phyloP scores from a whole-genome alignment of 176 grass and related monocot species.

The Oryza nivara region DNA sequence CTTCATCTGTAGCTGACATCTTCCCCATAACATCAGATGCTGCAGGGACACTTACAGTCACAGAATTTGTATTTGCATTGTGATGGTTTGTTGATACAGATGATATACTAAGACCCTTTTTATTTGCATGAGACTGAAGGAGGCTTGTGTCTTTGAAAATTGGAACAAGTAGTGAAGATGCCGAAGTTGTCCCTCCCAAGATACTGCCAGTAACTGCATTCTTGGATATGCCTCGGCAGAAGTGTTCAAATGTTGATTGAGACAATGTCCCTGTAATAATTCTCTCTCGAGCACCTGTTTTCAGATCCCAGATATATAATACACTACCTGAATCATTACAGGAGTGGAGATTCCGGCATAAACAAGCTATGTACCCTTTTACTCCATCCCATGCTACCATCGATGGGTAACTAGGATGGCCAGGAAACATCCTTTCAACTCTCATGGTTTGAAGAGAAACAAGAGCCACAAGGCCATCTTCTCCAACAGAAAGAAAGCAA shows the following conservation, averaged over 20 bases:
- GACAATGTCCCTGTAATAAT: slow-evolving; percentile 77
- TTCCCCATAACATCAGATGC: slow-evolving; percentile 54
- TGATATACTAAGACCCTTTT: slow-evolving; percentile 34
- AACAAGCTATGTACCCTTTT: slow-evolving; percentile 96
- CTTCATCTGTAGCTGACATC: slow-evolving; percentile 46
- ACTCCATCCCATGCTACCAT: slow-evolving; percentile 92
- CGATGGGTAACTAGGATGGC: slow-evolving; percentile 72
- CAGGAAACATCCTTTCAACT: slow-evolving; percentile 95
- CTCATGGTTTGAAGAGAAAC: slow-evolving; percentile 82
- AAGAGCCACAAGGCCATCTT: slow-evolving; percentile 87
- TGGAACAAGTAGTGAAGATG: slow-evolving; percentile 76
- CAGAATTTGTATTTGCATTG: slow-evolving; percentile 37
- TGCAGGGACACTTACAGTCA: slow-evolving; percentile 36
- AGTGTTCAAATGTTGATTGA: slow-evolving; percentile 84
- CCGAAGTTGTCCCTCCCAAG: slow-evolving; percentile 92
- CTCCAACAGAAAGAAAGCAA: slow-evolving; percentile 90
- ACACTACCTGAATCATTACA: slow-evolving; percentile 57
- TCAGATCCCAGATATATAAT: slow-evolving; percentile 95
- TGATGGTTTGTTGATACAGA: slow-evolving; percentile 51
- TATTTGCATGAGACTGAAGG: slow-evolving; percentile 35
- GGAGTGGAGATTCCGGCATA: slow-evolving; percentile 70
- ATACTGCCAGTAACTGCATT: slow-evolving; percentile 81
- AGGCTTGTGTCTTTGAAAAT: slow-evolving; percentile 61
- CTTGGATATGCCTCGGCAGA: slow-evolving; percentile 84
- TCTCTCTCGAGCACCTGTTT: slow-evolving; percentile 79